These are phyloP conservation scores for Jamesozyma jinghongensis DNA, from an alignment of 805 yeast species.

Conservation along the genomic window DNA sequence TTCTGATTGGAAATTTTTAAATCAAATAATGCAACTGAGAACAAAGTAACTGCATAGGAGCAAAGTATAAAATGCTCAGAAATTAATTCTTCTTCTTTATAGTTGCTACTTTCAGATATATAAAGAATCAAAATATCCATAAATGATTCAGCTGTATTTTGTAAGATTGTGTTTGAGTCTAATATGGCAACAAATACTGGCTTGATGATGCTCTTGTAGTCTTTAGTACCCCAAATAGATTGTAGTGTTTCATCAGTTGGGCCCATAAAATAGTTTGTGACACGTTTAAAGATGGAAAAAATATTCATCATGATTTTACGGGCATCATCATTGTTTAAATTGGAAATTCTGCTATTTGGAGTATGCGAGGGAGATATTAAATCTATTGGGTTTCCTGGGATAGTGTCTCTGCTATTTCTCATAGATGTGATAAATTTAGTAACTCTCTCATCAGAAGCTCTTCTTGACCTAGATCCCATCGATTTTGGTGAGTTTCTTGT, in stretches of 20 bases:
- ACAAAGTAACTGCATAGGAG: constrained; percentile 30
- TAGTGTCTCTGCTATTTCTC: not conserved
- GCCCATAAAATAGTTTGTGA: constrained; percentile 11
- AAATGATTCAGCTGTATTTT: constrained; percentile 29
- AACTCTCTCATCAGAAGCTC: constrained; percentile 17
- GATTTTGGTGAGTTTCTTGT: not conserved
- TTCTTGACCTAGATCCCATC: constrained; percentile 9
- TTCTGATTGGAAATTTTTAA: constrained; percentile 21
- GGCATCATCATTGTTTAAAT: constrained; percentile 11
- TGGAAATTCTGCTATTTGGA: not conserved
- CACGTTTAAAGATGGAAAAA: constrained; percentile 17
- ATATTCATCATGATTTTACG: constrained; percentile 17
- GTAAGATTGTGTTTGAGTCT: constrained; percentile 29
- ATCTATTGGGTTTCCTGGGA: not conserved
- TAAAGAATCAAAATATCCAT: constrained; percentile 19
- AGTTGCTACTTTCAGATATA: constrained; percentile 6
- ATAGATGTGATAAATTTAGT: constrained; percentile 4
- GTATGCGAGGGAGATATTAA: not conserved
- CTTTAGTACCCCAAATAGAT: constrained; percentile 7
- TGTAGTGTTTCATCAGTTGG: constrained; percentile 5
- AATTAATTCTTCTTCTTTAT: not conserved
- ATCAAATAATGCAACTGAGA: constrained; percentile 29
- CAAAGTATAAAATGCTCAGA: constrained; percentile 10
- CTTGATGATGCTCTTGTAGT: constrained; percentile 14
- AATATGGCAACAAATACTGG: constrained; percentile 32